Percentiles rank a stretch among this genome's conserved stretches.
phyloP scores from a whole-genome alignment of 179 eudicot genomes.

The Nepenthes alata region DNA sequence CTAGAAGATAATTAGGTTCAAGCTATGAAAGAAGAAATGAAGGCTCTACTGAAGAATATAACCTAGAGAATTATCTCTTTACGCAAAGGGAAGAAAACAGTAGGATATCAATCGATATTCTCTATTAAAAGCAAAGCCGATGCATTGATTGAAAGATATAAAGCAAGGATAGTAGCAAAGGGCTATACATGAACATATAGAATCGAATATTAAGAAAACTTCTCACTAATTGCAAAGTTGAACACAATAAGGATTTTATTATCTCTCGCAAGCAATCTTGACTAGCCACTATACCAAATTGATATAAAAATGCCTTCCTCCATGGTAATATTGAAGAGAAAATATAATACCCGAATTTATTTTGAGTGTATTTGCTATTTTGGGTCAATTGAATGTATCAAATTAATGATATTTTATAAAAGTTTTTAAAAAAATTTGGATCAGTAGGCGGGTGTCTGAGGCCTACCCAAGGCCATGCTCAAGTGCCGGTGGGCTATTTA shows the following conservation, averaged over 20 bases:
- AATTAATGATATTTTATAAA: too few species aligned
- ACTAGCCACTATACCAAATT: too few species aligned
- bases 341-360: too few species aligned
- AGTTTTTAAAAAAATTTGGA: too few species aligned
- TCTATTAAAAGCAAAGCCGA: background rate
- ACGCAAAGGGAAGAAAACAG: background rate
- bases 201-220: background rate
- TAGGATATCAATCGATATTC: background rate
- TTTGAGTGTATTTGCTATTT: too few species aligned
- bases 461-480: too few species aligned
- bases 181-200: background rate
- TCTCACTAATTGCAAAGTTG: background rate
- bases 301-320: too few species aligned
- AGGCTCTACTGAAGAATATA: background rate
- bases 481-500: too few species aligned
- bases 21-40: background rate
- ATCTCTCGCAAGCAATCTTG: background rate
- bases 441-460: too few species aligned
- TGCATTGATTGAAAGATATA: background rate
- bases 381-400: too few species aligned
- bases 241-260: background rate
- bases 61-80: background rate
- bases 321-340: too few species aligned
- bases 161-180: background rate
- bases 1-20: too few species aligned